Evolutionary conservation across 108 stramenopile genomes (phyloP).

Genomic region (Bacterosira constricta): DNA sequence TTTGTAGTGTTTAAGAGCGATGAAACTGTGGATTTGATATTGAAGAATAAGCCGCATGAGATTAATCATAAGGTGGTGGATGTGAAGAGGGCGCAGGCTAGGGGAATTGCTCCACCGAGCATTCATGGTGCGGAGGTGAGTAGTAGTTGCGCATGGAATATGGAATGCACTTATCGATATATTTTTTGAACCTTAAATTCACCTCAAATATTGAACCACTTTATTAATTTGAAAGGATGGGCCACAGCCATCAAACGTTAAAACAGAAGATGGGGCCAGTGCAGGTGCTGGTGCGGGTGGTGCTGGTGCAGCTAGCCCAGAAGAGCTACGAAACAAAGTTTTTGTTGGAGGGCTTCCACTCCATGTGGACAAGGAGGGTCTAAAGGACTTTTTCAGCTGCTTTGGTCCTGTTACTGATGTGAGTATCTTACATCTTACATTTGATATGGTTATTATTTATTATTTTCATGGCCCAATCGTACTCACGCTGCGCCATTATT

Average conservation of each 20-base stretch:
- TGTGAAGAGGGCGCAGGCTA: slow-evolving; percentile 89
- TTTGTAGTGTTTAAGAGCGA: slow-evolving; percentile 87
- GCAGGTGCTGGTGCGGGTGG: too few relatives aligned
- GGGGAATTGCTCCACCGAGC: slow-evolving; percentile 82
- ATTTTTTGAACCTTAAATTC: too few relatives aligned
- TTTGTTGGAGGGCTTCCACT: slow-evolving; percentile 78
- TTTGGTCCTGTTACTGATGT: slow-evolving; percentile 81
- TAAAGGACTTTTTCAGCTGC: slow-evolving; percentile 85
- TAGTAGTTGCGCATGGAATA: neutral
- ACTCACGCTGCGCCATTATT: neutral
- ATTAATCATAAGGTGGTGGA: slow-evolving; percentile 90
- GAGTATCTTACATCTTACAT: neutral
- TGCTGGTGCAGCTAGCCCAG: slow-evolving; percentile 56
- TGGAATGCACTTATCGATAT: neutral
- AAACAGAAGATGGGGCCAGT: slow-evolving; percentile 14
- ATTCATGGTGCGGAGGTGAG: slow-evolving; percentile 66
- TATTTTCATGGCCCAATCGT: too few relatives aligned
- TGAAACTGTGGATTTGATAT: slow-evolving; percentile 83
- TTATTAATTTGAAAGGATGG: neutral
- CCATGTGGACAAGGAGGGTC: slow-evolving; percentile 74
- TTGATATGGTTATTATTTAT: too few relatives aligned
- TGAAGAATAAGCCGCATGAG: slow-evolving; percentile 77
- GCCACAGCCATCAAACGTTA: slow-evolving; percentile 7
- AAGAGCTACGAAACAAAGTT: slow-evolving; percentile 67
- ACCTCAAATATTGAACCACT: neutral